Base-by-base conservation (phyloP, 371 early-diverging fungal species). In the Amoeboaphelidium protococcarum region DNA sequence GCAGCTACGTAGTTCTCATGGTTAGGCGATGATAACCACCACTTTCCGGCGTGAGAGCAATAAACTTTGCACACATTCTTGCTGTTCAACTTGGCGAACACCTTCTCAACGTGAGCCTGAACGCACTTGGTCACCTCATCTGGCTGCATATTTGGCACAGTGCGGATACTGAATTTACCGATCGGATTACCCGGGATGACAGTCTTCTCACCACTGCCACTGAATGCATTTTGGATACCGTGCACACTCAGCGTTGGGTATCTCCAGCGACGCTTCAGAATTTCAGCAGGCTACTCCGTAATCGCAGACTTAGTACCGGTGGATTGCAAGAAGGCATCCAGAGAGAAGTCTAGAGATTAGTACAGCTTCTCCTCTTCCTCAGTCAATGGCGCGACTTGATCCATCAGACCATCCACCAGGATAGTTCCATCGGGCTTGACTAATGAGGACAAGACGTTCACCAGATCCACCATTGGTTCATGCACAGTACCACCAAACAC, bases 111-210 rank as follows among this genome's bases (percentile, higher is more conserved):
- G 54, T 78, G 76, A 53, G 76, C 62, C 47, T 60, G 60, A 1
- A 89, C 88, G 20, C 74, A 62, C 52, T 72, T 61, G 44, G 74
- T 72, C 40, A 91, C 68, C 54, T 73, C 61, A 43, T 73, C 77
- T 26, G 82, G 85, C 16, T 74, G 68, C 80, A 82, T 82, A 66
- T 89, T 73, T 54, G 92, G 92, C 4, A 66, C 64, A 4, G 79
- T 75, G 61, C 91, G 81, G 63, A 92, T 84, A 40, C 82, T 81
- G 71, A 92, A 90, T 70, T 90, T 95, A 60, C 95, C 95, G 47
- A 74, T 73, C 40, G 90, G 91, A 56, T 77, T 76, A 43, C 89
- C 82, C 23, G 95, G 95, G 53, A 95, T 86, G 19, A 95, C 95
- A 13, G 95, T 95, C 72, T 95, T 91, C 58, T 74, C 78, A 50